Evolutionary conservation across 2,329 filamentous ascomycete species (phyloP).

Genomic region (Emmonsiellopsis sp.): DNA sequence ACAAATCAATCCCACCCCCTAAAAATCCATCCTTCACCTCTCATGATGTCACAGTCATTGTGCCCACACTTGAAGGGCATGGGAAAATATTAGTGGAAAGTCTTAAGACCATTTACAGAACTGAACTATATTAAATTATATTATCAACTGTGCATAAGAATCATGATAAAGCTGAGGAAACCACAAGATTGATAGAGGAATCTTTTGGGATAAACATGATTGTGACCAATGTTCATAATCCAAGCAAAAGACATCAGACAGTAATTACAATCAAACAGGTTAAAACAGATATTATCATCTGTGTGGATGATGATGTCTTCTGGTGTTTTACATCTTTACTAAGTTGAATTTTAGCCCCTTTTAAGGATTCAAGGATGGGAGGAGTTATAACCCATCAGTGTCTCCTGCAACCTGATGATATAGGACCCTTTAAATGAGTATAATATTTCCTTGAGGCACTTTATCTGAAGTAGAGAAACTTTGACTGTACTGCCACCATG

Average conservation of each 20-base stretch:
- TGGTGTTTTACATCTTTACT: conserved; percentile 76
- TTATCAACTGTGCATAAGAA: conserved; percentile 73
- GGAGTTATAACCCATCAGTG: conserved; percentile 79
- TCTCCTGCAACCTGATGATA: conserved; percentile 52
- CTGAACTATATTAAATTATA: conserved; percentile 54
- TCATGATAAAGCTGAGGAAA: conserved; percentile 50
- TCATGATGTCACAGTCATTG: conserved; percentile 75
- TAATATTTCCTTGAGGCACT: conserved; percentile 79
- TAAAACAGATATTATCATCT: conserved; percentile 65
- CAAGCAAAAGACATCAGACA: conserved; percentile 85
- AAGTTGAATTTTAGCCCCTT: conserved; percentile 81
- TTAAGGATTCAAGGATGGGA: conserved; percentile 65
- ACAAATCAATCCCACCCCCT: conserved; percentile 68
- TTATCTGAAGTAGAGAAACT: conserved; percentile 81
- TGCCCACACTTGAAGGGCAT: conserved; percentile 77
- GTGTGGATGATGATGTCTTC: conserved; percentile 82
- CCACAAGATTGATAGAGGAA: conserved; percentile 38
- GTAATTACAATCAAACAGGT: conserved; percentile 74
- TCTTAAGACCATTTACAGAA: conserved; percentile 44
- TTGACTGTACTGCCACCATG: conserved; percentile 83
- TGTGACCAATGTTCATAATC: conserved; percentile 62
- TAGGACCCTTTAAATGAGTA: conserved; percentile 44
- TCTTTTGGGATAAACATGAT: conserved; percentile 52
- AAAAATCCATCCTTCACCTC: conserved; percentile 61
- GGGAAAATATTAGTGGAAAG: conserved; percentile 68